A percentile compares a stretch with the other conserved stretches of the same genome.
Evolutionary conservation across 2,329 filamentous ascomycete genomes (phyloP).

Genomic region (Plectosphaerella plurivora): DNA sequence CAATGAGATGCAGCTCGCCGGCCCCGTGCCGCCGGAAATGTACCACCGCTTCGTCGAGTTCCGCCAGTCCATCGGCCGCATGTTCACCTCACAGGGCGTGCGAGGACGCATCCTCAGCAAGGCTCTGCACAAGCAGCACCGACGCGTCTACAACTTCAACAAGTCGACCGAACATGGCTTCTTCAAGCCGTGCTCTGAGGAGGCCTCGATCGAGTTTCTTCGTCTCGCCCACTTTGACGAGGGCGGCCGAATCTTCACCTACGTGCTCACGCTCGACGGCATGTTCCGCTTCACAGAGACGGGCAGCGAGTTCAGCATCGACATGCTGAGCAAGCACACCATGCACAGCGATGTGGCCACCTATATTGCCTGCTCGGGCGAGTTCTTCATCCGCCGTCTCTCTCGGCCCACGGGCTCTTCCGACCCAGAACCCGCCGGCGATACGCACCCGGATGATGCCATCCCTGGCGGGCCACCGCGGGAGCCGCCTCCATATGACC

Average conservation of each 20-base stretch:
- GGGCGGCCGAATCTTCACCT: constrained; percentile 84
- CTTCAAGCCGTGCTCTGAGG: constrained; percentile 61
- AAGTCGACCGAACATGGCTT: constrained; percentile 66
- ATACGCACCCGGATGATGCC: constrained; percentile 46
- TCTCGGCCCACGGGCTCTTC: constrained; percentile 40
- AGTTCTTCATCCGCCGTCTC: constrained; percentile 82
- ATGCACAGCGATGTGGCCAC: constrained; percentile 93
- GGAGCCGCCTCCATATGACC: constrained; percentile 37
- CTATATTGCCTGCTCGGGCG: constrained; percentile 87
- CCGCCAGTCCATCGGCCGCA: constrained; percentile 79
- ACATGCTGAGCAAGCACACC: constrained; percentile 89
- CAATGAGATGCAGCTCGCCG: constrained; percentile 81
- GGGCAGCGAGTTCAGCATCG: constrained; percentile 91
- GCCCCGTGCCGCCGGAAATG: constrained; percentile 73
- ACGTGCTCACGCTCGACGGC: constrained; percentile 83
- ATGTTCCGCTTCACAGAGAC: constrained; percentile 91
- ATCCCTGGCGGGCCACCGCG: constrained; percentile 41
- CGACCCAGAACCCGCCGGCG: constrained; percentile 35
- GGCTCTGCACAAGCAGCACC: constrained; percentile 85
- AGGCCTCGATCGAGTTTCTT: constrained; percentile 75
- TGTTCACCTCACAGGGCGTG: constrained; percentile 77
- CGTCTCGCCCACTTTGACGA: constrained; percentile 83
- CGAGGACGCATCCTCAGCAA: constrained; percentile 77
- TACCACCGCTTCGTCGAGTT: constrained; percentile 96
- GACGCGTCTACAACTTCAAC: constrained; percentile 85